Conservation (phyloP, 2,329 filamentous ascomycete genomes). For the Sarocladiaceae sp. region DNA sequence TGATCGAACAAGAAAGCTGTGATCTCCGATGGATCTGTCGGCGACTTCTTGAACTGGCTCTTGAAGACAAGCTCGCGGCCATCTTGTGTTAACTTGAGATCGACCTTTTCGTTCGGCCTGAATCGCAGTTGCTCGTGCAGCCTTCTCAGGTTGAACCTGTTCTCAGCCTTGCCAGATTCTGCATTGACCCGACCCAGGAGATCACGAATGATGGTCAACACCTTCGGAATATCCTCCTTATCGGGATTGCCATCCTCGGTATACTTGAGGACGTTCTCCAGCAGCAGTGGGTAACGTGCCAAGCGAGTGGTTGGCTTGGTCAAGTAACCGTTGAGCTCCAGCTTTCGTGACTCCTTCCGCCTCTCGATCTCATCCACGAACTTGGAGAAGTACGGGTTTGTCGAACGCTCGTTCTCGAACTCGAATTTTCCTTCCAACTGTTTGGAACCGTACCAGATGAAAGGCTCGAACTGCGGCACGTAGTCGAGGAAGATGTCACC, state of each 20-base stretch:
- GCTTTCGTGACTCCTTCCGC: constrained; percentile 90
- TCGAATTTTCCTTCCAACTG: constrained; percentile 96
- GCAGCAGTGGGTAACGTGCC: constrained; percentile 83
- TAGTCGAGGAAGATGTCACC: constrained; percentile 93
- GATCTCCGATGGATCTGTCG: constrained; percentile 82
- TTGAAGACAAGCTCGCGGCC: constrained; percentile 92
- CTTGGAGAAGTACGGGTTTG: constrained; percentile 76
- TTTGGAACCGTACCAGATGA: constrained; percentile 92
- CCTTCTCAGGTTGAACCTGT: constrained; percentile 90
- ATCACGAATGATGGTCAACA: constrained; percentile 78
- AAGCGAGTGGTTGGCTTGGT: constrained; percentile 96
- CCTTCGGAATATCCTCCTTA: constrained; percentile 86
- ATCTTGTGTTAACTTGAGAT: constrained; percentile 90
- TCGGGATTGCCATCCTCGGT: constrained; percentile 86
- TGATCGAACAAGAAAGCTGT: constrained; percentile 96
- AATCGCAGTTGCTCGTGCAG: constrained; percentile 90
- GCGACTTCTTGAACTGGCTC: constrained; percentile 85
- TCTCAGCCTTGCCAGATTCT: constrained; percentile 95
- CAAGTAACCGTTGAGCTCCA: constrained; percentile 94
- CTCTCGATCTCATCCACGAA: constrained; percentile 97
- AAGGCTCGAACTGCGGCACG: constrained; percentile 88
- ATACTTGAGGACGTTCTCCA: constrained; percentile 88
- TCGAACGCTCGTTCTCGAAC: constrained; percentile 90
- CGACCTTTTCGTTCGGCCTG: constrained; percentile 81
- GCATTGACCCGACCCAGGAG: constrained; percentile 84